Evolutionary conservation across 1,284 basidiomycete species (phyloP), one percentile per base, ranked within the genome.

Genomic region (Lentinula novae-zelandiae): DNA sequence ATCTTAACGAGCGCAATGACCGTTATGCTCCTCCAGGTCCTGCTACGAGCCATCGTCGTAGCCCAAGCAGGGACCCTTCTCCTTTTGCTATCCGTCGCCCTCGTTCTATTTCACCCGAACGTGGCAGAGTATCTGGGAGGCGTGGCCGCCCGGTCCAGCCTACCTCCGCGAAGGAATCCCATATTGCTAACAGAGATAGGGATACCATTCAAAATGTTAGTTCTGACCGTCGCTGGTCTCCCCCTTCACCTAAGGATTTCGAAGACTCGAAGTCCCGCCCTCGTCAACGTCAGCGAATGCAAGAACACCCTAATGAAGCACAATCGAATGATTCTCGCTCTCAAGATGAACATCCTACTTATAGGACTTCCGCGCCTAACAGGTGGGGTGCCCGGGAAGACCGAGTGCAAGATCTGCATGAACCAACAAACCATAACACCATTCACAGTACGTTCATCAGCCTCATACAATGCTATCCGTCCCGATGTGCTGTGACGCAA

Each of bases 371-470:
- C 34, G 42, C 13, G 59, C 59, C 49, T 53, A 67, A 58, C 66
- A 61, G 61, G 36, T 20, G 51, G 48, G 57, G 67, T 70, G 61
- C 72, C 65, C 52, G 74, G 78, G 56, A 67, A 71, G 67, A 67
- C 67, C 63, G 72, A 38, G 57, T 59, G 8, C 51, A 49, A 55
- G 57, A 55, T 27, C 20, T 20, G 17, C 56, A 34, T 27, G 51
- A 60, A 50, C n/a, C 67, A 62, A 72, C 74, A 64, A 72, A 71
- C 66, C 75, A 74, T 70, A 70, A 73, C 64, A 74, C 83, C 75
- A 73, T 84, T 80, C 74, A 79, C 75, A 89, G 87, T 90, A 90
- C 87, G 87, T 90, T 90, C 76, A 60, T 89, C 83, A 76, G 78
- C 84, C 81, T 86, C 81, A 75, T 83, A 70, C 72, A 70, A 72